A percentile compares a stretch with the other conserved stretches of the same genome.
Conservation (phyloP, 2,329 filamentous ascomycete genomes). For the Arthrinium puccinioides region DNA sequence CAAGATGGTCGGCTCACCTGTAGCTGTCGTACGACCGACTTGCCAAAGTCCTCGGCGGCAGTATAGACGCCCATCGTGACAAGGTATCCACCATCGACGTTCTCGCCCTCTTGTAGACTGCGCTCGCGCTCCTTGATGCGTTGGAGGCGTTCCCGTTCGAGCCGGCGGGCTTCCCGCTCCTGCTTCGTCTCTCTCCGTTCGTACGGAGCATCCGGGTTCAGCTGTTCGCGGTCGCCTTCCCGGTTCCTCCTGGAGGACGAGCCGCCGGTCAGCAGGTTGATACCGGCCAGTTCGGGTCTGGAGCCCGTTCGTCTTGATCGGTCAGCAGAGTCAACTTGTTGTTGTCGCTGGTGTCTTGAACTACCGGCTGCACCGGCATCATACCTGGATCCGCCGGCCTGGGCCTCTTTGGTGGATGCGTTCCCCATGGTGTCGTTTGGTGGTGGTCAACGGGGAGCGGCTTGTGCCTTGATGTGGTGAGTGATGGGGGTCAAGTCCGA, state of each 20-base stretch:
- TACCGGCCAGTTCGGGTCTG: slow-evolving; percentile 38
- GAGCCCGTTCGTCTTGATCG: slow-evolving; percentile 22
- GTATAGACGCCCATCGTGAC: slow-evolving; percentile 94
- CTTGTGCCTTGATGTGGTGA: too few relatives aligned
- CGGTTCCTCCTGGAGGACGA: slow-evolving; percentile 26
- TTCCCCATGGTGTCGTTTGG: slow-evolving; percentile 14
- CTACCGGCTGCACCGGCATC: slow-evolving; percentile 13
- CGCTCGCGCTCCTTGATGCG: slow-evolving; percentile 80
- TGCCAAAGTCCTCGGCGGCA: slow-evolving; percentile 88
- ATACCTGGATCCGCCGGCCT: slow-evolving; percentile 11
- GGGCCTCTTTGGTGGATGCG: slow-evolving; percentile 17
- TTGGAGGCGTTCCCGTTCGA: slow-evolving; percentile 71
- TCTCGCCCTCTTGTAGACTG: slow-evolving; percentile 84
- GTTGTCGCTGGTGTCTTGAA: slow-evolving; percentile 11
- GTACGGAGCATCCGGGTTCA: slow-evolving; percentile 32
- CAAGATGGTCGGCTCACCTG: slow-evolving; percentile 53
- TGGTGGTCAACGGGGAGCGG: background rate
- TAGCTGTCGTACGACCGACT: slow-evolving; percentile 77
- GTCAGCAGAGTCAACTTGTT: slow-evolving; percentile 14
- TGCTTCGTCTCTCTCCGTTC: slow-evolving; percentile 80
- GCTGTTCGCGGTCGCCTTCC: slow-evolving; percentile 13
- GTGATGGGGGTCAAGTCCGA: too few relatives aligned
- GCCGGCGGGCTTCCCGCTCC: slow-evolving; percentile 78
- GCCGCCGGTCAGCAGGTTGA: slow-evolving; percentile 31
- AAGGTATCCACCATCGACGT: slow-evolving; percentile 88